phyloP scores from a whole-genome alignment of 441 rosid genomes.

The Aquilaria agallochum region DNA sequence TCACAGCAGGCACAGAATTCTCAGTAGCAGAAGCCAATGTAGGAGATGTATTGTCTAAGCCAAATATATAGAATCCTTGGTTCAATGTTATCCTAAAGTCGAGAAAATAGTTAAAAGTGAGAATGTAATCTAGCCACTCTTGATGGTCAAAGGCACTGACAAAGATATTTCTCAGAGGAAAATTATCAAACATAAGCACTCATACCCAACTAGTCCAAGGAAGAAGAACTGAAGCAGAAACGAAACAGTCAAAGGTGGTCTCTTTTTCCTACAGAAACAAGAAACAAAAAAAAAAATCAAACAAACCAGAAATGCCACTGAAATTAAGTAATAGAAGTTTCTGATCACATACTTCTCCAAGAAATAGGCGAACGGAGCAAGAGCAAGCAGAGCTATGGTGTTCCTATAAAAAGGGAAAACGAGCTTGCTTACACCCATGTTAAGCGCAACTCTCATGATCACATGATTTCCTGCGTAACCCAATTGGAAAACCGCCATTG shows the following conservation, averaged over 20 bases:
- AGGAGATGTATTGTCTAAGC: constrained; percentile 81
- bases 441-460: constrained; percentile 71
- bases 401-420: constrained; percentile 86
- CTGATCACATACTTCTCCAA: constrained; percentile 55
- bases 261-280: constrained; percentile 50
- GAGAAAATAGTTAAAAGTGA: neutral
- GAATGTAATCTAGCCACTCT: neutral
- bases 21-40: constrained; percentile 84
- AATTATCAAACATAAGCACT: neutral
- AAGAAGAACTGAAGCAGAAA: constrained; percentile 67
- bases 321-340: neutral
- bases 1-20: constrained; percentile 82
- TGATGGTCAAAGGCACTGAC: neutral
- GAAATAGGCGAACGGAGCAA: constrained; percentile 72
- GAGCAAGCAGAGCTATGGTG: constrained; percentile 63
- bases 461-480: constrained; percentile 87
- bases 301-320: neutral
- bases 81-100: constrained; percentile 56
- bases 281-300: neutral
- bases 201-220: constrained; percentile 77
- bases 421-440: constrained; percentile 89
- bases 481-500: constrained; percentile 69
- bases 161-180: too few relatives aligned
- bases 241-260: constrained; percentile 47
- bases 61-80: constrained; percentile 75